Base-by-base conservation (phyloP, 78 protist genomes). In the Planoprotostelium fungivorum region DNA sequence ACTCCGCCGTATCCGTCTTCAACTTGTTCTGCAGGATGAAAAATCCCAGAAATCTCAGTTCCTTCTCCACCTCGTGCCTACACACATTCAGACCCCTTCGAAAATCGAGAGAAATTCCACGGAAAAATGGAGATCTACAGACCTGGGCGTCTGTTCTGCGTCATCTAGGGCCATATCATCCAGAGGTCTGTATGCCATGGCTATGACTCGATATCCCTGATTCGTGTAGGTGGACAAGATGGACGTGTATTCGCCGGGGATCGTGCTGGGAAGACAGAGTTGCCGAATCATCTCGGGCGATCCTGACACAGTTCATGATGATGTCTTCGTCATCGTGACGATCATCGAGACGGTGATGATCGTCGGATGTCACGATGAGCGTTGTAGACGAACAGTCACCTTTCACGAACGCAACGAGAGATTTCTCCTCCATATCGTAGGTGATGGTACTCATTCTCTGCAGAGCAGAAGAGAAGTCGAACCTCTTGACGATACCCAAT, bases 361-460 rank as follows among this genome's bases (percentile, higher is more conserved):
- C n/a, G n/a, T n/a, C n/a, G n/a, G n/a, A n/a, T n/a, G n/a, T n/a
- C n/a, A n/a, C n/a, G n/a, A n/a, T n/a, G n/a, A n/a, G n/a, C n/a
- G n/a, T n/a, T n/a, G n/a, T n/a, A n/a, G n/a, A n/a, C n/a, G n/a
- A n/a, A n/a, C 36, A 1, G 37, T 51, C 0, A n/a, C 89, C 35
- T 51, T 51, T 51, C 73, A 51, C 73, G 73, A 51, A 51, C 5
- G 31, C 73, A 28, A 0, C 28, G 34, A 31, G 35, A n/a, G 34
- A 34, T 0, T 37, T 38, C 88, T 73, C 0, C 90, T 28, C 31
- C 1, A 89, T 1, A 25, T 88, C 88, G 25, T 35, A 63, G 38
- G 92, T 92, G 10, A 96, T 86, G 23, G 94, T 97, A 37, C 94
- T 36, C 97, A 97, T 96, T 51, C 98, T 89, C 93, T 96, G 98